A percentile compares a stretch with the other conserved stretches of the same genome.
Evolutionary conservation across 2,329 filamentous ascomycete genomes (phyloP).

Genomic region (Lecanoromycetidae sp.): DNA sequence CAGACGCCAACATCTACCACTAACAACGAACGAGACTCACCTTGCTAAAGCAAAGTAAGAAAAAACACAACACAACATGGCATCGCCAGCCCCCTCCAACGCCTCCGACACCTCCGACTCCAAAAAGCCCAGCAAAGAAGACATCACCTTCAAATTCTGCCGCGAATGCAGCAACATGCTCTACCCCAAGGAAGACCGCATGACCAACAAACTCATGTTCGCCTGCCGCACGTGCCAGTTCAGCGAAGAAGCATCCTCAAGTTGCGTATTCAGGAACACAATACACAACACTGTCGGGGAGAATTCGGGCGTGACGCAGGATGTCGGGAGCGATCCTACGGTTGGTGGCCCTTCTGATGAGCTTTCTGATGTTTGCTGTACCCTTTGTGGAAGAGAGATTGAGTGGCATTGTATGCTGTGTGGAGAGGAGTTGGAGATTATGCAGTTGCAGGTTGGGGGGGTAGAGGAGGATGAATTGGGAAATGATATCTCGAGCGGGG

Average conservation of each 20-base stretch:
- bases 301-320: conserved; percentile 92
- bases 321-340: conserved; percentile 95
- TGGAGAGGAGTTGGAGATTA: not conserved
- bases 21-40: not conserved
- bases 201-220: conserved; percentile 76
- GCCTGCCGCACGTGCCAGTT: conserved; percentile 93
- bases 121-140: conserved; percentile 10
- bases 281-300: conserved; percentile 85
- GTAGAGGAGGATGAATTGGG: not conserved
- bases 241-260: conserved; percentile 71
- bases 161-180: conserved; percentile 98
- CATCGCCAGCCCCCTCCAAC: conserved; percentile 32
- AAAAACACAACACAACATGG: conserved; percentile 27
- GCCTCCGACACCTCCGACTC: conserved; percentile 18
- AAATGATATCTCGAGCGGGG: not conserved
- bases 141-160: conserved; percentile 96
- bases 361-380: not conserved
- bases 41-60: not conserved
- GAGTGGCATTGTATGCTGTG: not conserved
- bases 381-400: conserved; percentile 1
- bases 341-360: conserved; percentile 51
- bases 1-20: not conserved
- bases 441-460: not conserved
- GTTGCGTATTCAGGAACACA: conserved; percentile 91
- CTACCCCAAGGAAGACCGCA: conserved; percentile 88